Evolutionary conservation across 306 rosid genomes (phyloP).

Genomic region (Cicer yamashitae): DNA sequence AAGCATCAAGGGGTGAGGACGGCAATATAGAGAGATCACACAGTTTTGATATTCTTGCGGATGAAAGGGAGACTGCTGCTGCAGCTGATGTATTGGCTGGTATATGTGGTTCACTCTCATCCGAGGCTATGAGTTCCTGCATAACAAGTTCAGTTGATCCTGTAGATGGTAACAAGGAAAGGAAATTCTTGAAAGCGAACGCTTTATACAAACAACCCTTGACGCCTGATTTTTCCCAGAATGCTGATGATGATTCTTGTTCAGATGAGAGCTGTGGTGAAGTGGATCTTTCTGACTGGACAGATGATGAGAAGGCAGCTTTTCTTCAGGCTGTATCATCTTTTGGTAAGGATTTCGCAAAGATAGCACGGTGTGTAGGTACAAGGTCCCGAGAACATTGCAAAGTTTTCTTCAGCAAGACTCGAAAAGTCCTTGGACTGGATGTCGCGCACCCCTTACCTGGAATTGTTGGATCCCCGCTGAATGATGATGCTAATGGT

Average conservation of each 20-base stretch:
- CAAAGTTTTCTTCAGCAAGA: constrained; percentile 94
- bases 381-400: constrained; percentile 86
- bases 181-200: constrained; percentile 58
- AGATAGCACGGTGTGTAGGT: constrained; percentile 71
- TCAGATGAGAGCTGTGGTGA: constrained; percentile 96
- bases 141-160: constrained; percentile 76
- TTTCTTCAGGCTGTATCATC: constrained; percentile 87
- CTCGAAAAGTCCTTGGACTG: constrained; percentile 85
- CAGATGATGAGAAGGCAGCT: constrained; percentile 81
- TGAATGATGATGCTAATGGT: constrained; percentile 66
- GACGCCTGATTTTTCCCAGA: constrained; percentile 53
- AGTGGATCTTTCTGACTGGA: constrained; percentile 84
- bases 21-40: constrained; percentile 51
- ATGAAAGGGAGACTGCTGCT: constrained; percentile 78
- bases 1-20: constrained; percentile 51
- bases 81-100: constrained; percentile 98
- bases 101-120: constrained; percentile 79
- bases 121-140: constrained; percentile 91
- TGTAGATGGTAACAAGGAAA: constrained; percentile 59
- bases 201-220: constrained; percentile 49
- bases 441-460: constrained; percentile 61
- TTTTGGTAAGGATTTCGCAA: constrained; percentile 76
- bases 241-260: constrained; percentile 76
- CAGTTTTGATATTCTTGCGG: constrained; percentile 63
- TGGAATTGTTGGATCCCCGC: constrained; percentile 58